These are phyloP conservation scores for Verticillium nonalfalfae DNA, from an alignment of 2,329 filamentous ascomycete species.

Conservation along the genomic window DNA sequence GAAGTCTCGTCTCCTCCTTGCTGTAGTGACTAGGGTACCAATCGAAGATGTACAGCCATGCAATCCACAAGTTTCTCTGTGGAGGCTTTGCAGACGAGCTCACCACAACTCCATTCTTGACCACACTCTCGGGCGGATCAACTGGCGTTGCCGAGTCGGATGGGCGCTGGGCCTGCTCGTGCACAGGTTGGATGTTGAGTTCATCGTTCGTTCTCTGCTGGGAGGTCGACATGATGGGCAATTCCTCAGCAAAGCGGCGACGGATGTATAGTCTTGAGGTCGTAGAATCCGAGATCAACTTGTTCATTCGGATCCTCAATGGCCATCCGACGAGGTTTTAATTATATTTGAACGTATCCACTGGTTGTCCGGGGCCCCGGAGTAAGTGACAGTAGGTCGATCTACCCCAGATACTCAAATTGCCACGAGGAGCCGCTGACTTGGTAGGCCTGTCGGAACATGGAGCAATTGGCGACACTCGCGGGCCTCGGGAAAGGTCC, in stretches of 20 bases:
- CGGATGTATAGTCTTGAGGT: background rate
- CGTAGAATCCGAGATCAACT: background rate
- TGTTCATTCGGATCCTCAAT: background rate
- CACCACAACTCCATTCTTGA: constrained; percentile 15
- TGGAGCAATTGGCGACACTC: background rate
- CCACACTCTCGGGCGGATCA: background rate
- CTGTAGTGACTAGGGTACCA: constrained; percentile 24
- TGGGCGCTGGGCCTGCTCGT: background rate
- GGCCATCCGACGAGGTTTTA: background rate
- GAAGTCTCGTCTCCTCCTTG: constrained; percentile 17
- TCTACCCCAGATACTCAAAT: background rate
- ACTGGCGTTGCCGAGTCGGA: background rate
- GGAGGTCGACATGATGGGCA: background rate
- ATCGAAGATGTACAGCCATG: constrained; percentile 21
- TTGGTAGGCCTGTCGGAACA: background rate
- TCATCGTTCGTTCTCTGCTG: background rate
- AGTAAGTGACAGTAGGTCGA: background rate
- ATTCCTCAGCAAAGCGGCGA: background rate
- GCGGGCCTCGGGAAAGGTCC: background rate
- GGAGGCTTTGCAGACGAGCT: constrained; percentile 15
- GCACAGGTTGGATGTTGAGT: background rate
- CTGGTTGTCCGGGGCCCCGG: background rate
- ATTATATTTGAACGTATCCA: background rate
- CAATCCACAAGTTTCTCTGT: constrained; percentile 12
- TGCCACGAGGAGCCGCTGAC: background rate